These are phyloP conservation scores for Amborella trichopoda DNA, from an alignment of 164 flowering plant genomes.

Conservation along the genomic window DNA sequence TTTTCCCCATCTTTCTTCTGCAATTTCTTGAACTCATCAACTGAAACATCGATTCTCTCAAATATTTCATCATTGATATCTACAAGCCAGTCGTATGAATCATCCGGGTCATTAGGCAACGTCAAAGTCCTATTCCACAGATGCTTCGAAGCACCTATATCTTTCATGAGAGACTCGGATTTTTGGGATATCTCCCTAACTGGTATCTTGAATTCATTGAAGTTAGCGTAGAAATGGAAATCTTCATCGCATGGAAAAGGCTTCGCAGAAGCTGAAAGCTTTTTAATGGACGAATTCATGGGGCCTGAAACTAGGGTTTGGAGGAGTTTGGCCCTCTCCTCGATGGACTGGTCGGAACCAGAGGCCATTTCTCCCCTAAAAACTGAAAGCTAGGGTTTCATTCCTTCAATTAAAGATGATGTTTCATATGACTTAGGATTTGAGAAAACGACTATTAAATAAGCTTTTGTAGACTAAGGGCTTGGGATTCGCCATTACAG, in stretches of 20 bases:
- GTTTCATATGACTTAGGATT: too few species aligned
- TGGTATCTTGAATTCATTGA: slow-evolving; percentile 61
- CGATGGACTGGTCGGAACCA: slow-evolving; percentile 6
- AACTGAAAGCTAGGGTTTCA: too few species aligned
- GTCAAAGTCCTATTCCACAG: slow-evolving; percentile 12
- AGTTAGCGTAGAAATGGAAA: slow-evolving; percentile 75
- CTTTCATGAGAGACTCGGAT: slow-evolving; percentile 28
- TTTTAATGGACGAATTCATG: slow-evolving; percentile 40
- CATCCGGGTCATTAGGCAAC: slow-evolving; percentile 31
- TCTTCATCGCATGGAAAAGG: slow-evolving; percentile 51
- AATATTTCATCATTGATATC: slow-evolving; percentile 51
- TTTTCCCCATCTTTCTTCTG: slow-evolving; percentile 27
- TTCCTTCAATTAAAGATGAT: too few species aligned
- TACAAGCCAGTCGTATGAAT: slow-evolving; percentile 64
- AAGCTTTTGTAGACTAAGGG: too few species aligned
- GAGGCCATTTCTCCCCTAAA: slow-evolving; percentile 6
- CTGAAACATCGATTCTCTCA: slow-evolving; percentile 53
- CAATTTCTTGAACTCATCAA: slow-evolving; percentile 52
- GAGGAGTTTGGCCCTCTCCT: slow-evolving; percentile 17
- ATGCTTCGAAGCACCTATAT: slow-evolving; percentile 27
- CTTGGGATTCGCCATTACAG: too few species aligned
- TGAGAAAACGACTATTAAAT: too few species aligned
- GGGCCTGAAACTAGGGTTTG: slow-evolving; percentile 21
- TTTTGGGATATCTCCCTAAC: slow-evolving; percentile 24
- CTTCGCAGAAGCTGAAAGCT: slow-evolving; percentile 44